Base-by-base conservation (phyloP, 345 rosid species). In the Gossypium sturtianum region DNA sequence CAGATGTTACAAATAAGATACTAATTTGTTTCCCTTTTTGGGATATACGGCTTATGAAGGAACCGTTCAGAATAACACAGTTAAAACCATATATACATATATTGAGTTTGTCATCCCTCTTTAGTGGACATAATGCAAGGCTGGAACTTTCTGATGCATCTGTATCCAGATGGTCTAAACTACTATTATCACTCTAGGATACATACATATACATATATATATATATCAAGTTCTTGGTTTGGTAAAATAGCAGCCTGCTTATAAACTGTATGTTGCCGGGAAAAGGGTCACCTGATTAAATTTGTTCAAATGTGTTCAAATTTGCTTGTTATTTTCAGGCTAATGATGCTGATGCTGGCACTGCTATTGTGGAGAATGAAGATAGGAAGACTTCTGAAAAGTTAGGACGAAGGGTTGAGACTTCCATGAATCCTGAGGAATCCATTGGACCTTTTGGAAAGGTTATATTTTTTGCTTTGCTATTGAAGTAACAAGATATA, bases 371-470 rank as follows among this genome's bases (percentile, higher is more conserved):
- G 75, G 56, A 34, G 10, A 66, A 76, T 67, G 79, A 69, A 65
- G 75, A 48, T 44, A 83, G 47, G 43, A 38, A 72, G 69, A 20
- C 71, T 67, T 53, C 76, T 43, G 38, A 58, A 61, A 74, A 67
- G 47, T 56, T 22, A 59, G 52, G 3, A 23, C 48, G 78, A 23
- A 65, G 62, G 64, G 27, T 12, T 10, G 70, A 60, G 74, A 74
- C 43, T 78, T 77, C 84, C 53, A 65, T 27, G 48, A 83, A 84
- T 67, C 45, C 27, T 43, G 83, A 83, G 72, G 54, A 23, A 68
- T 12, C 77, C 49, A 65, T 43, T 71, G 83, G 86, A 65, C 76
- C 77, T 12, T 10, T 82, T 22, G 83, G 84, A 57, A 81, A 87
- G 87, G 88, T 87, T 54, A 15, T 15, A 56, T 23, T 34, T 23